A percentile compares a stretch with the other conserved stretches of the same genome.
These are phyloP conservation scores for Fusarium sp. DNA, from an alignment of 2,329 filamentous ascomycete genomes.

Conservation along the genomic window DNA sequence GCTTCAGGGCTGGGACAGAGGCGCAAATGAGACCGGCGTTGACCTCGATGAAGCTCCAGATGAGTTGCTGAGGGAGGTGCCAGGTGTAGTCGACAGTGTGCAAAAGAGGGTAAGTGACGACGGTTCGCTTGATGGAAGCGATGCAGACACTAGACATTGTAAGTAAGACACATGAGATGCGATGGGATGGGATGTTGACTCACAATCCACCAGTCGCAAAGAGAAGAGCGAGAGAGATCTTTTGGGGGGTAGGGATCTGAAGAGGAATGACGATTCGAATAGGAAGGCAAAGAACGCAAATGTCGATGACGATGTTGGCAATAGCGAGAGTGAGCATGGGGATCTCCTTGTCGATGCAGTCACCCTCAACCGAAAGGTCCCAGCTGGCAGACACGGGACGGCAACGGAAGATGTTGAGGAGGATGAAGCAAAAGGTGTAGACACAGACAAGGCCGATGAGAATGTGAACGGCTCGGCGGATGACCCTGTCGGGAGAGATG, in stretches of 20 bases:
- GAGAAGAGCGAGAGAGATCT: constrained; percentile 59
- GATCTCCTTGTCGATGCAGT: constrained; percentile 53
- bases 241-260: constrained; percentile 59
- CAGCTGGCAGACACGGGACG: constrained; percentile 54
- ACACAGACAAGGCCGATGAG: constrained; percentile 50
- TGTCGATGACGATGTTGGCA: constrained; percentile 58
- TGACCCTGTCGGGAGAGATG: constrained; percentile 45
- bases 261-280: constrained; percentile 56
- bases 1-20: constrained; percentile 61
- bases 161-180: background rate
- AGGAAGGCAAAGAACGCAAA: constrained; percentile 57
- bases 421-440: constrained; percentile 54
- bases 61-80: constrained; percentile 38
- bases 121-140: constrained; percentile 43
- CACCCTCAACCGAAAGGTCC: constrained; percentile 50
- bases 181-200: constrained; percentile 2
- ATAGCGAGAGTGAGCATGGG: constrained; percentile 39
- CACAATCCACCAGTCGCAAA: constrained; percentile 51
- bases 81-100: constrained; percentile 40
- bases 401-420: constrained; percentile 54
- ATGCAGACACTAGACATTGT: constrained; percentile 37
- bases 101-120: constrained; percentile 40
- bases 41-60: constrained; percentile 61
- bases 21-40: constrained; percentile 62
- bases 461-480: constrained; percentile 34